phyloP scores from a whole-genome alignment of 805 yeast species.

The Nakazawaea ishiwadae region DNA sequence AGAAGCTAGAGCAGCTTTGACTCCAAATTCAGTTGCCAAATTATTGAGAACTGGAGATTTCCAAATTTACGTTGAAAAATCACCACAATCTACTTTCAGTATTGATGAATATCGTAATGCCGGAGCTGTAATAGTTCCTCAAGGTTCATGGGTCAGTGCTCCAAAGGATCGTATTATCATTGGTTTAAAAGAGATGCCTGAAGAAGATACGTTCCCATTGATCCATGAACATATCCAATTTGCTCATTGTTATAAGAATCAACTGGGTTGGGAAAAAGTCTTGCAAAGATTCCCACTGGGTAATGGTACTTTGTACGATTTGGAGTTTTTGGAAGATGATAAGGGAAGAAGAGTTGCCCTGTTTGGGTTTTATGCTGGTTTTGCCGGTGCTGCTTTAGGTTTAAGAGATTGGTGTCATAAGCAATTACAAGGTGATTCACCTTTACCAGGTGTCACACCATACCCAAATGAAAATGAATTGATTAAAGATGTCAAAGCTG shows the following conservation, averaged over 20 bases:
- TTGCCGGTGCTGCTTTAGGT: slow-evolving; percentile 98
- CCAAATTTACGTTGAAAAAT: slow-evolving; percentile 82
- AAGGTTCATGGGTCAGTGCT: slow-evolving; percentile 89
- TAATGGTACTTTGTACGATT: slow-evolving; percentile 83
- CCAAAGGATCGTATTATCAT: slow-evolving; percentile 86
- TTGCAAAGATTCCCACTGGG: slow-evolving; percentile 87
- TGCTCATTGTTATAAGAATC: slow-evolving; percentile 98
- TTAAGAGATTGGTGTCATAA: slow-evolving; percentile 92
- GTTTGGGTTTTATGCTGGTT: slow-evolving; percentile 99
- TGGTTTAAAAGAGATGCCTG: slow-evolving; percentile 95
- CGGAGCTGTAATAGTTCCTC: slow-evolving; percentile 88
- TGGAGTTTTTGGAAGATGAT: slow-evolving; percentile 91
- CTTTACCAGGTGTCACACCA: slow-evolving; percentile 75
- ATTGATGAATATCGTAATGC: slow-evolving; percentile 69
- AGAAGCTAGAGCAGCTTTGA: slow-evolving; percentile 95
- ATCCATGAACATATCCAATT: slow-evolving; percentile 96
- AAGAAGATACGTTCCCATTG: slow-evolving; percentile 82
- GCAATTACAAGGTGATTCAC: slow-evolving; percentile 53
- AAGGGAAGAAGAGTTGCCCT: slow-evolving; percentile 99
- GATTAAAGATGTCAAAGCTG: slow-evolving; percentile 63
- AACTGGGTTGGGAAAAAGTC: slow-evolving; percentile 95
- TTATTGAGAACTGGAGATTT: slow-evolving; percentile 79
- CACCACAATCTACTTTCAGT: slow-evolving; percentile 76
- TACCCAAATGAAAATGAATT: slow-evolving; percentile 76
- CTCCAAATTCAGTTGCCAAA: slow-evolving; percentile 85